phyloP scores from a whole-genome alignment of 1,284 basidiomycete genomes.

The Papiliotrema nemorosa region DNA sequence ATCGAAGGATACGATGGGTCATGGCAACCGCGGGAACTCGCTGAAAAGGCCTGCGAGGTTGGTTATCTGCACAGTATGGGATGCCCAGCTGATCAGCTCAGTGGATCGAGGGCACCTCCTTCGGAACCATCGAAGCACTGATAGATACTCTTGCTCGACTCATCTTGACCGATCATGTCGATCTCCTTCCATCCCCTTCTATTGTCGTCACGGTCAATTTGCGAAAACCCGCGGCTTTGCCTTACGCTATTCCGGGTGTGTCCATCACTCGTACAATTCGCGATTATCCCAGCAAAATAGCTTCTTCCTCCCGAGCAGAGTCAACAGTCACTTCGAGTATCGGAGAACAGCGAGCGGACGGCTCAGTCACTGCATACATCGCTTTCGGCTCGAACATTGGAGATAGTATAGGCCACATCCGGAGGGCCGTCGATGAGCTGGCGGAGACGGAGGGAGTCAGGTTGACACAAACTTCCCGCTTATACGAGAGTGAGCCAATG shows the following conservation, averaged over 20 bases:
- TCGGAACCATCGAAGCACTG: slow-evolving; percentile 71
- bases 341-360: neutral
- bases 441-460: slow-evolving; percentile 34
- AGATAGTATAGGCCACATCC: slow-evolving; percentile 80
- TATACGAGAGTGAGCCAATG: slow-evolving; percentile 95
- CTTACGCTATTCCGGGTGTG: slow-evolving; percentile 66
- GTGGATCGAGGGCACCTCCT: slow-evolving; percentile 55
- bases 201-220: slow-evolving; percentile 57
- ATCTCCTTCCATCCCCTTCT: neutral
- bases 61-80: slow-evolving; percentile 16
- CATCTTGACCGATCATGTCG: slow-evolving; percentile 24
- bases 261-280: slow-evolving; percentile 57
- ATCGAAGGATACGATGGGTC: slow-evolving; percentile 37
- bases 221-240: slow-evolving; percentile 72
- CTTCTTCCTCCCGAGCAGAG: neutral
- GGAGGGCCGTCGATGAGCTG: slow-evolving; percentile 58
- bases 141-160: slow-evolving; percentile 59
- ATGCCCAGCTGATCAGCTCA: slow-evolving; percentile 15
- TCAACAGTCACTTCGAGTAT: neutral
- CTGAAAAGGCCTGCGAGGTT: slow-evolving; percentile 52
- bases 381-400: slow-evolving; percentile 90
- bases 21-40: slow-evolving; percentile 51
- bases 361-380: slow-evolving; percentile 52
- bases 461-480: slow-evolving; percentile 76
- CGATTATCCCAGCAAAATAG: slow-evolving; percentile 28